Conservation (phyloP, 2,329 filamentous ascomycete genomes). For the Sclerotiophoma versabilis region DNA sequence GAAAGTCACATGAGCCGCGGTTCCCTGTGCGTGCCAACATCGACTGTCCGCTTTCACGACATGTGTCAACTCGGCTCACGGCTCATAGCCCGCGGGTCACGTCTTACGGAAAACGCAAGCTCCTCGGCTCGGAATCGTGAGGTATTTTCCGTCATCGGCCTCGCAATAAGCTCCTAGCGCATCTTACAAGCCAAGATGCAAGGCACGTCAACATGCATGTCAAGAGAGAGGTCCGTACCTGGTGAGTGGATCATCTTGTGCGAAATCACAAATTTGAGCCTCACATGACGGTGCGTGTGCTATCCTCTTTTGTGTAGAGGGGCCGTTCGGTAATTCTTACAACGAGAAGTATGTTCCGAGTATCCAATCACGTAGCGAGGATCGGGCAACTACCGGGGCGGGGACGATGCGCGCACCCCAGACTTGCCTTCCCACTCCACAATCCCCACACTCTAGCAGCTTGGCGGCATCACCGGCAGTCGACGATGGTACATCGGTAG, state of each 20-base stretch:
- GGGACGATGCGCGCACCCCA: slow-evolving; percentile 14
- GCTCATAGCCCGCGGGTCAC: neutral
- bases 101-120: neutral
- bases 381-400: slow-evolving; percentile 6
- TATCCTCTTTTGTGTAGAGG: neutral
- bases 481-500: neutral
- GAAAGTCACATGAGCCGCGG: neutral
- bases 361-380: slow-evolving; percentile 1
- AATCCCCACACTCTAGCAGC: slow-evolving; percentile 13
- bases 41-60: neutral
- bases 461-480: slow-evolving; percentile 17
- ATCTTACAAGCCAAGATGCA: slow-evolving; percentile 7
- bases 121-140: neutral
- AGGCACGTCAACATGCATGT: slow-evolving; percentile 4
- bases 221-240: neutral
- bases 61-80: neutral
- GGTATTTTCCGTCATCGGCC: slow-evolving; percentile 5
- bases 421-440: slow-evolving; percentile 5
- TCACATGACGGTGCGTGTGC: slow-evolving; percentile 9
- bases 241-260: neutral
- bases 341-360: neutral
- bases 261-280: neutral
- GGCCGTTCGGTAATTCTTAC: slow-evolving; percentile 9
- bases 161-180: slow-evolving; percentile 1
- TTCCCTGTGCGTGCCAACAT: neutral